phyloP scores from a whole-genome alignment of 306 rosid genomes.

The Trifolium dubium region DNA sequence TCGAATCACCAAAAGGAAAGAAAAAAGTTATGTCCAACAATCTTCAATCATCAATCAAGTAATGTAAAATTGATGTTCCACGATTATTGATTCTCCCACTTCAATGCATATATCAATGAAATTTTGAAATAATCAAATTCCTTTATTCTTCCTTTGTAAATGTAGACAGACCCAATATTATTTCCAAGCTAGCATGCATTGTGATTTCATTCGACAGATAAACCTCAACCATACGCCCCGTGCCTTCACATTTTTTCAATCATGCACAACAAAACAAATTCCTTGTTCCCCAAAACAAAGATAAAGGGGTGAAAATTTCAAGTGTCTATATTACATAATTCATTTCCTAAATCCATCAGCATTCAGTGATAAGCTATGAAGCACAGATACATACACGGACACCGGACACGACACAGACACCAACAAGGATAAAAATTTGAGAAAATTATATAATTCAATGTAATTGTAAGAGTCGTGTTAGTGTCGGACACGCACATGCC shows the following conservation, averaged over 20 bases:
- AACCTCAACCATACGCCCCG: neutral
- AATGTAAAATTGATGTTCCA: conserved; percentile 19
- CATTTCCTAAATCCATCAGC: conserved; percentile 26
- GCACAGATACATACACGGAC: neutral
- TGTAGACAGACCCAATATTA: neutral
- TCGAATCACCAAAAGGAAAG: conserved; percentile 12
- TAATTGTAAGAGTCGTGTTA: no score
- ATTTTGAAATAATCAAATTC: conserved; percentile 19
- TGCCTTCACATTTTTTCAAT: conserved; percentile 21
- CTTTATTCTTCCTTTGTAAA: neutral
- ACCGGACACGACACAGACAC: no score
- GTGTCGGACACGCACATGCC: no score
- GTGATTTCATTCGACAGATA: conserved; percentile 20
- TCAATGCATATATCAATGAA: conserved; percentile 11
- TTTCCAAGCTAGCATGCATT: conserved; percentile 11
- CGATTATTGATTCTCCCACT: conserved; percentile 20
- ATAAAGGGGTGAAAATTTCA: conserved; percentile 6
- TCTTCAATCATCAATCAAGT: conserved; percentile 16
- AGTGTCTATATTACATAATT: neutral
- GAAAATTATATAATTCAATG: no score
- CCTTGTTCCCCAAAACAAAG: neutral
- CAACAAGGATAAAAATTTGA: no score
- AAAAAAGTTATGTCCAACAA: conserved; percentile 5
- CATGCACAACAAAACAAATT: neutral
- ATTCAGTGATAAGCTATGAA: conserved; percentile 16